Conservation (phyloP, 169 alveolate genomes). For the Cryptosporidium xiaoi region DNA sequence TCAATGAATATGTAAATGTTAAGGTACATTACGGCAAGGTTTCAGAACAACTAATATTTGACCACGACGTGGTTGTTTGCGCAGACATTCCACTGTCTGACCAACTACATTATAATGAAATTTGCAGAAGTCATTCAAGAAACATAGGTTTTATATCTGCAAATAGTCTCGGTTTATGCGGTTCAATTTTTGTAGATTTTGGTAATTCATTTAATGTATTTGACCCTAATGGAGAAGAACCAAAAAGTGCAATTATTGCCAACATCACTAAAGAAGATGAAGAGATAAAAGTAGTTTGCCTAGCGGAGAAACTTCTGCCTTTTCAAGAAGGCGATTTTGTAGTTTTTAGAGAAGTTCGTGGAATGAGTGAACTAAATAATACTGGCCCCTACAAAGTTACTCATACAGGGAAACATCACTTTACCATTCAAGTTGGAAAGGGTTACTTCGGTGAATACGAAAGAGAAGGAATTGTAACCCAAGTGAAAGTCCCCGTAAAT, state of each 20-base stretch:
- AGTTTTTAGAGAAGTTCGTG: constrained; percentile 94
- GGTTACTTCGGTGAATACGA: constrained; percentile 80
- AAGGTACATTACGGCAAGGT: constrained; percentile 75
- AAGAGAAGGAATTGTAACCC: constrained; percentile 90
- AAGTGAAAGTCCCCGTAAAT: constrained; percentile 90
- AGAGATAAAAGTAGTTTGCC: constrained; percentile 79
- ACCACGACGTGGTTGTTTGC: constrained; percentile 85
- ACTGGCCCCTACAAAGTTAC: constrained; percentile 89
- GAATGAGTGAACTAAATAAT: constrained; percentile 95
- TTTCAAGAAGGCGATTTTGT: constrained; percentile 96
- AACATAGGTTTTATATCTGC: constrained; percentile 77
- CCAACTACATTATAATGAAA: constrained; percentile 49
- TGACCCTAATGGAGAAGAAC: constrained; percentile 89
- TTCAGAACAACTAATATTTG: constrained; percentile 79
- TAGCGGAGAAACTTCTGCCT: constrained; percentile 89
- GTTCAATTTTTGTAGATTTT: constrained; percentile 96
- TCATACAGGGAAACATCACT: constrained; percentile 88
- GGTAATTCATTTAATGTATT: constrained; percentile 89
- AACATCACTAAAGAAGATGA: constrained; percentile 81
- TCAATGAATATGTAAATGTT: constrained; percentile 92
- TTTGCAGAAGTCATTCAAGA: constrained; percentile 76
- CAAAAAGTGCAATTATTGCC: constrained; percentile 85
- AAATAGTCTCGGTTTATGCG: constrained; percentile 90
- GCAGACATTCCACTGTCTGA: constrained; percentile 79
- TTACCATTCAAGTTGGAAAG: constrained; percentile 90